Percentiles rank a stretch among this genome's conserved stretches.
Evolutionary conservation across 1,139 yeast genomes (phyloP).

Genomic region (Starmera stellimalicola): DNA sequence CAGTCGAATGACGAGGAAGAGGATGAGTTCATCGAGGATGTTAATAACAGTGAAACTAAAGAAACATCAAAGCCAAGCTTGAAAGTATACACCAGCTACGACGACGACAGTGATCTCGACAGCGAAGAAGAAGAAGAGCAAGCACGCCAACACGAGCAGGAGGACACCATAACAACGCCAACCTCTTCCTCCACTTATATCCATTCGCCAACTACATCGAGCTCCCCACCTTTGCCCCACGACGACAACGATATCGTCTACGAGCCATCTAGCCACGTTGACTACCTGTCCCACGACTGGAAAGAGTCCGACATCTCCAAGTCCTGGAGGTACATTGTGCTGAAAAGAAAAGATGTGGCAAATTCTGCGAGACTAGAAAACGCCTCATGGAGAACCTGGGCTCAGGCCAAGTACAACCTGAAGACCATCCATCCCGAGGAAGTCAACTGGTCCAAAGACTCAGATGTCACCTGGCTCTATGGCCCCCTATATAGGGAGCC

Average conservation of each 20-base stretch:
- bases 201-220: slow-evolving; percentile 21
- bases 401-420: slow-evolving; percentile 58
- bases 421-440: slow-evolving; percentile 65
- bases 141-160: slow-evolving; percentile 11
- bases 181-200: background rate
- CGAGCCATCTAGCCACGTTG: slow-evolving; percentile 87
- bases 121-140: slow-evolving; percentile 13
- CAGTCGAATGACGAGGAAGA: slow-evolving; percentile 10
- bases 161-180: slow-evolving; percentile 4
- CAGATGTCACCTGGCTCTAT: slow-evolving; percentile 75
- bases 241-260: slow-evolving; percentile 78
- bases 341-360: slow-evolving; percentile 68
- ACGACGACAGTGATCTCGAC: slow-evolving; percentile 11
- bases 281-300: slow-evolving; percentile 92
- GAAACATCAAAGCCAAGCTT: background rate
- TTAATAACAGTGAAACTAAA: slow-evolving; percentile 8
- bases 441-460: slow-evolving; percentile 73
- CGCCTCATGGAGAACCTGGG: slow-evolving; percentile 86
- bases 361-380: slow-evolving; percentile 60
- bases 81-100: background rate
- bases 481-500: slow-evolving; percentile 53
- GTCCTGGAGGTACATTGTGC: slow-evolving; percentile 89
- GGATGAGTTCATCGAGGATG: slow-evolving; percentile 16
- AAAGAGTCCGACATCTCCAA: slow-evolving; percentile 86
- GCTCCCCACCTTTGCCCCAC: slow-evolving; percentile 41